These are phyloP conservation scores for Marasmius sp. DNA, from an alignment of 1,284 basidiomycete genomes.

Conservation along the genomic window DNA sequence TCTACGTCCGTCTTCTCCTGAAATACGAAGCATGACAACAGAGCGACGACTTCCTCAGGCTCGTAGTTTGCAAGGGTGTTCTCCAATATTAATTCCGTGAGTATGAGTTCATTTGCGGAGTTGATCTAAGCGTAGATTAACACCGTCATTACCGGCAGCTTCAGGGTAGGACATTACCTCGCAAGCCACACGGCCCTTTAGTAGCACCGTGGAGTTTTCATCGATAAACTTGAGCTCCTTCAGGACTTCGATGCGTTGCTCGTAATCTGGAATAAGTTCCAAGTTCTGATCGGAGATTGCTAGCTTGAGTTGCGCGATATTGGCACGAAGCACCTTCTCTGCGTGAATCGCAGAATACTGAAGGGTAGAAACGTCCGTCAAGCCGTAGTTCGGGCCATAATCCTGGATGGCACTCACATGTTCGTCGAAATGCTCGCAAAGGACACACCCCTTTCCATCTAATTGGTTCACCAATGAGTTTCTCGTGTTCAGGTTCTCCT, in stretches of 20 bases:
- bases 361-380: not conserved
- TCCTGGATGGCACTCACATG: conserved; percentile 25
- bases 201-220: conserved; percentile 89
- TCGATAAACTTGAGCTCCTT: conserved; percentile 93
- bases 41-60: conserved; percentile 95
- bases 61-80: conserved; percentile 90
- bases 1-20: conserved; percentile 95
- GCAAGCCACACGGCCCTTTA: conserved; percentile 98
- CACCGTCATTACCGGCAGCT: not conserved
- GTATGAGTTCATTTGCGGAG: conserved; percentile 91
- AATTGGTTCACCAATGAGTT: conserved; percentile 49
- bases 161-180: conserved; percentile 55
- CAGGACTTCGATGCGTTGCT: conserved; percentile 89
- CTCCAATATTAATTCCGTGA: conserved; percentile 97
- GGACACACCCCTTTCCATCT: conserved; percentile 46
- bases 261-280: conserved; percentile 96
- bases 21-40: conserved; percentile 95
- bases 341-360: conserved; percentile 79
- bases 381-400: not conserved
- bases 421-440: conserved; percentile 41
- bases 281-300: conserved; percentile 95
- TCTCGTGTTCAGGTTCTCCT: conserved; percentile 75
- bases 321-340: conserved; percentile 71
- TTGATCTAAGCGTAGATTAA: conserved; percentile 70
- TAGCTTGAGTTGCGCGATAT: conserved; percentile 75